These are phyloP conservation scores for Solanum medicagineum DNA, from an alignment of 257 asterid genomes.

Conservation along the genomic window DNA sequence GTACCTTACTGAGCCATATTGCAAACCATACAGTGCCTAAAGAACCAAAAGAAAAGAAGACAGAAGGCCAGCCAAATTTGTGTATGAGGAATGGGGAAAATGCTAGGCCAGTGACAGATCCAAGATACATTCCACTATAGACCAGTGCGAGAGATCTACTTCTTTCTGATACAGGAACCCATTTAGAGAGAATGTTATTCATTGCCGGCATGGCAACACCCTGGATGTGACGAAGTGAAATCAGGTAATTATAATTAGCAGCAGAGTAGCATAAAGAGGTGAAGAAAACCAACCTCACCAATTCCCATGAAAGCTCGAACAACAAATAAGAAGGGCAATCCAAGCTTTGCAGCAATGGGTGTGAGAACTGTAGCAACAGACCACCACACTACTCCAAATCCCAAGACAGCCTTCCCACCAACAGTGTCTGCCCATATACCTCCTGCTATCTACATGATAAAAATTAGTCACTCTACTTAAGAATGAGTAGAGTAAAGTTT, in stretches of 20 bases:
- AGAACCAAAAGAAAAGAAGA: conserved; percentile 83
- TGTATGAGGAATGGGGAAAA: conserved; percentile 82
- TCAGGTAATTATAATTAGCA: background rate
- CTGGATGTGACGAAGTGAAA: conserved; percentile 26
- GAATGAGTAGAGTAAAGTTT: background rate
- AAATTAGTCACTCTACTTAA: background rate
- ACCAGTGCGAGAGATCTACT: conserved; percentile 85
- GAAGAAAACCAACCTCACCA: conserved; percentile 64
- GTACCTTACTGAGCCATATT: conserved; percentile 69
- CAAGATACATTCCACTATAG: conserved; percentile 97
- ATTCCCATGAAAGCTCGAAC: conserved; percentile 90
- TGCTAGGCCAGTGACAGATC: conserved; percentile 84
- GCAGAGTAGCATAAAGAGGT: background rate
- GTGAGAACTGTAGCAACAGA: conserved; percentile 71
- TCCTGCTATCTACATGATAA: conserved; percentile 61
- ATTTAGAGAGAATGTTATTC: conserved; percentile 80
- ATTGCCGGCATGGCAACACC: conserved; percentile 98
- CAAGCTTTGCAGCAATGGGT: conserved; percentile 76
- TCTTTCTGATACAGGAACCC: conserved; percentile 95
- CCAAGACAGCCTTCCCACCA: conserved; percentile 83
- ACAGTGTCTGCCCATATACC: conserved; percentile 96
- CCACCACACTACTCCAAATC: conserved; percentile 97
- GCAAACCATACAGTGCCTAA: conserved; percentile 73
- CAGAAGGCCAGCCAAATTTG: conserved; percentile 88
- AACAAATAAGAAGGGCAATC: conserved; percentile 75